Evolutionary conservation across 2,329 filamentous ascomycete genomes (phyloP).

Genomic region (Fusarium sp.): DNA sequence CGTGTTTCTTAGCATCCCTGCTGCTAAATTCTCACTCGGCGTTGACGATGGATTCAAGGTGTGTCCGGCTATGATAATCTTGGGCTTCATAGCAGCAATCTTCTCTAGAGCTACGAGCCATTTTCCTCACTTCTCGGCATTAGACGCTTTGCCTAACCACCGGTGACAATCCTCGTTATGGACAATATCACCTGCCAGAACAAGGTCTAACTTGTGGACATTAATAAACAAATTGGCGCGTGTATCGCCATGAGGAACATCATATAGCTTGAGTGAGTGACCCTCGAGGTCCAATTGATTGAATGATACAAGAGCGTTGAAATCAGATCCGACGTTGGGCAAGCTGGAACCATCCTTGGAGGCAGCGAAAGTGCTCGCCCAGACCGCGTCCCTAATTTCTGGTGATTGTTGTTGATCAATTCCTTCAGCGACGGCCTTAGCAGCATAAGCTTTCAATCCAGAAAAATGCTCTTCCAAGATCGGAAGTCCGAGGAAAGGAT

Average conservation of each 20-base stretch:
- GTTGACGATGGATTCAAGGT: not conserved
- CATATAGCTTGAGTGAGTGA: not conserved
- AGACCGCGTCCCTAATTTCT: not conserved
- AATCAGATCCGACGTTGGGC: too few relatives aligned
- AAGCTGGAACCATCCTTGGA: not conserved
- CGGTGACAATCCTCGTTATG: not conserved
- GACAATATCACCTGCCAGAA: not conserved
- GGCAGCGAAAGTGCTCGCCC: not conserved
- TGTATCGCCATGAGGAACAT: not conserved
- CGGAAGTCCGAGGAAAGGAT: not conserved
- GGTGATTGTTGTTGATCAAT: not conserved
- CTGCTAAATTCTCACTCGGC: not conserved
- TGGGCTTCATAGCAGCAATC: not conserved
- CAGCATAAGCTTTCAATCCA: not conserved
- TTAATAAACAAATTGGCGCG: not conserved
- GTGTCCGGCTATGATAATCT: not conserved
- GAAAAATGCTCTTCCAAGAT: not conserved
- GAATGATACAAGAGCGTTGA: not conserved
- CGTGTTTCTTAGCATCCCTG: not conserved
- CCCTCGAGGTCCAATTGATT: not conserved
- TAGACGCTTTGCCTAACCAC: not conserved
- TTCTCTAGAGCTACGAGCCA: not conserved
- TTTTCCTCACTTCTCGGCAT: fast-evolving
- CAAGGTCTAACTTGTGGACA: not conserved
- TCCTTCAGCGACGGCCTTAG: not conserved